Conservation (phyloP, 2,329 filamentous ascomycete species). For the Fusarium zealandicum region DNA sequence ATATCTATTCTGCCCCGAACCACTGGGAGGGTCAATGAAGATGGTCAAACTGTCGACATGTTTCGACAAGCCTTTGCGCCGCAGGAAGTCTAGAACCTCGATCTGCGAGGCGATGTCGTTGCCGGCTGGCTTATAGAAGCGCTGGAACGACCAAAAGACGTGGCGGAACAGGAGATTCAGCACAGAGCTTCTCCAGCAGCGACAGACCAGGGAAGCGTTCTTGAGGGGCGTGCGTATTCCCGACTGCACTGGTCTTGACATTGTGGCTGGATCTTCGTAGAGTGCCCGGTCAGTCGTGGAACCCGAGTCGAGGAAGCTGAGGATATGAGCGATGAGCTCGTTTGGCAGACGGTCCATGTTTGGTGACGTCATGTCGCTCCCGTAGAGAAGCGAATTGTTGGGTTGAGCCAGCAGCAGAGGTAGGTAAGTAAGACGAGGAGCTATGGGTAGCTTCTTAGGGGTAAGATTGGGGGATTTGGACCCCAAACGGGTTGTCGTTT, state of each 20-base stretch:
- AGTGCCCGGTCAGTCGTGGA: slow-evolving; percentile 58
- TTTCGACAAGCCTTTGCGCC: slow-evolving; percentile 46
- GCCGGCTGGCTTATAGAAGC: slow-evolving; percentile 39
- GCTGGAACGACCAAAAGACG: slow-evolving; percentile 52
- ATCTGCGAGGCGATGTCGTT: slow-evolving; percentile 42
- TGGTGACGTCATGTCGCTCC: neutral
- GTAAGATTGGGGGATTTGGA: neutral
- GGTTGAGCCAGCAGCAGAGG: neutral
- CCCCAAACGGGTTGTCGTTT: too few species aligned
- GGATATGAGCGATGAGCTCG: slow-evolving; percentile 66
- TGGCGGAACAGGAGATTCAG: slow-evolving; percentile 66
- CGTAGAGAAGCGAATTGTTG: neutral
- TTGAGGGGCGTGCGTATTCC: slow-evolving; percentile 56
- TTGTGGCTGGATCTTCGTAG: slow-evolving; percentile 56
- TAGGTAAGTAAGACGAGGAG: neutral
- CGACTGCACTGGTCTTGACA: slow-evolving; percentile 36
- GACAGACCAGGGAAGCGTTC: slow-evolving; percentile 60
- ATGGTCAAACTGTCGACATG: slow-evolving; percentile 54
- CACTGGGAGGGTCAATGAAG: slow-evolving; percentile 45
- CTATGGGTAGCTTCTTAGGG: neutral
- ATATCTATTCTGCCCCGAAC: slow-evolving; percentile 39
- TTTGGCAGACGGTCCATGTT: slow-evolving; percentile 58
- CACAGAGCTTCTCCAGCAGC: slow-evolving; percentile 58
- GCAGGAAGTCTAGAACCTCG: slow-evolving; percentile 51
- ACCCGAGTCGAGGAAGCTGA: slow-evolving; percentile 59